Conservation (phyloP, 1,284 basidiomycete species). For the Melanopsichium pennsylvanicum region DNA sequence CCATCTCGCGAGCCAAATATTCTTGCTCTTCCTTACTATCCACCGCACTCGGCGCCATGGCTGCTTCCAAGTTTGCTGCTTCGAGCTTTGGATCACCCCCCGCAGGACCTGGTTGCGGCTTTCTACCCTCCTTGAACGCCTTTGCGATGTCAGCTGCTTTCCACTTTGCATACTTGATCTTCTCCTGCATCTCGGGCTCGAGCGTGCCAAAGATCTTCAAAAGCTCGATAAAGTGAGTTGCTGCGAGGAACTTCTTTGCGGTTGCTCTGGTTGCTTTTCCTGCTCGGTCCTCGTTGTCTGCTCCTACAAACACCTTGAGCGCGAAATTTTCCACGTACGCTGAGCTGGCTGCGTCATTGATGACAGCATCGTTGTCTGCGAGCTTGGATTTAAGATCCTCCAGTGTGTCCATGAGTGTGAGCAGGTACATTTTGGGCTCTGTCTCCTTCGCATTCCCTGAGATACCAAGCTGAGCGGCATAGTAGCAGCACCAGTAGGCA, state of each 20-base stretch:
- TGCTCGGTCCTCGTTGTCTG: conserved; percentile 88
- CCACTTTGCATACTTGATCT: conserved; percentile 89
- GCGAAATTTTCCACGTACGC: conserved; percentile 96
- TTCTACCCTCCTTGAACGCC: conserved; percentile 77
- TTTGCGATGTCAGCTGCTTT: conserved; percentile 88
- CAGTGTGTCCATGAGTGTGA: conserved; percentile 78
- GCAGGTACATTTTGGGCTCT: conserved; percentile 73
- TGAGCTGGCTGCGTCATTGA: conserved; percentile 80
- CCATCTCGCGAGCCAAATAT: conserved; percentile 56
- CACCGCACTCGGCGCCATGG: conserved; percentile 17
- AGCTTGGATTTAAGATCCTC: conserved; percentile 82
- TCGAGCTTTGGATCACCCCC: conserved; percentile 45
- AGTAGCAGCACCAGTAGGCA: conserved; percentile 93
- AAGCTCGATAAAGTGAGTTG: conserved; percentile 84
- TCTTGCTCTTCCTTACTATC: conserved; percentile 50
- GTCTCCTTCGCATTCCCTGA: conserved; percentile 72
- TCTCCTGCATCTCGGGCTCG: conserved; percentile 71
- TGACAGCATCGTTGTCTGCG: conserved; percentile 80
- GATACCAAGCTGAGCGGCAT: conserved; percentile 87
- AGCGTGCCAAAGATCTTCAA: conserved; percentile 75
- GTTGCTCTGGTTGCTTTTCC: conserved; percentile 80
- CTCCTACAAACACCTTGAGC: conserved; percentile 81
- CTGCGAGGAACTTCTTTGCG: conserved; percentile 86
- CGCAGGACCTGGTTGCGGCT: conserved; percentile 48
- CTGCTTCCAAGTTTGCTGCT: conserved; percentile 22